Evolutionary conservation across 163 green algal genomes (phyloP), one percentile per base, ranked within the genome.

Genomic region (Chlorella variabilis): DNA sequence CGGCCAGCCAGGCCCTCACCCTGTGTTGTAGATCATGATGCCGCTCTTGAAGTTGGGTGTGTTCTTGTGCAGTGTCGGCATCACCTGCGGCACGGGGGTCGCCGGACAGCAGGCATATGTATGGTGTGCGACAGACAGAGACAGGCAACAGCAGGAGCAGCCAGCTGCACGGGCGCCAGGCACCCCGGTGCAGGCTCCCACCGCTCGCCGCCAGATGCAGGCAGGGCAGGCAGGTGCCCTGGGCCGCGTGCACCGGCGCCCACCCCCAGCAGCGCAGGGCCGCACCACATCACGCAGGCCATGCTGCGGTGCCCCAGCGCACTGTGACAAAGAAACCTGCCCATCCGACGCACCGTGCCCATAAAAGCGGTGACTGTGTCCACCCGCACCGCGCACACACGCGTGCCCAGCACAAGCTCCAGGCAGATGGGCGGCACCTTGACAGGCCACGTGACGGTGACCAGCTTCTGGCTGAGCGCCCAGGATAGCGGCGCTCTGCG

Each of bases 351-450:
- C 27, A 54, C 41, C 71, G 27, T 68, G 31, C 13, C n/a, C 15
- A 27, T 36, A 45, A 83, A 21, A 11, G 33, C 49, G 20, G 15
- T 27, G 1, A 54, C 77, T 20, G 45, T 38, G n/a, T 81, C 58
- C 3, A 75, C 33, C 21, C 79, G 41, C 13, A 80, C n/a, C 0
- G 59, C 79, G 27, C 79, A 84, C 4, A 84, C 70, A 3, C 70
- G 70, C 0, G 79, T 84, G 59, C 54, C 41, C 1, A 51, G n/a
- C 17, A 7, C 36, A 31, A 84, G 70, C 5, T 79, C 42, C 23
- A 84, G 34, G 45, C 79, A 84, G 42, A 63, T 48, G 11, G 79
- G 79, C 31, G 69, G n/a, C 25, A 78, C 79, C 18, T 39, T 33
- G 4, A 80, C 59, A 1, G 79, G 70, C 42, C 34, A 78, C 0